Base-by-base conservation (phyloP, 306 rosid genomes). In the Sphenostylis stenocarpa region DNA sequence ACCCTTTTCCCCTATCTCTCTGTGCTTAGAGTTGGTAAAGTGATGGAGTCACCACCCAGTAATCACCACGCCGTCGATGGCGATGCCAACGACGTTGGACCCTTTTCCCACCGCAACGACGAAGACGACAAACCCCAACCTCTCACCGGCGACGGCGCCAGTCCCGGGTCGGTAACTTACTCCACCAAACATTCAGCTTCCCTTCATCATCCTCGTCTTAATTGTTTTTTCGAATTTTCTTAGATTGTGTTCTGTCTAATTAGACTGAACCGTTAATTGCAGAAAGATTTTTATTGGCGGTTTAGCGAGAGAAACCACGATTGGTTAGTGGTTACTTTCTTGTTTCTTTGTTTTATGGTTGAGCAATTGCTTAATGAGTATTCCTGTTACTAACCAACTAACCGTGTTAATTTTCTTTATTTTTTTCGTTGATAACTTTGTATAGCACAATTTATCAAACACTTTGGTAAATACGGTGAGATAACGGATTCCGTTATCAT, bases 211-310 rank as follows among this genome's bases (percentile, higher is more conserved):
- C 3, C 12, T 60, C 10, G 15, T 14, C 43, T 7, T 28, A 6
- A 2, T 58, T 1, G 4, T 3, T 1, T 2, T 73, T 15, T n/a
- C 7, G 53, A 28, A 41, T 43, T 65, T 67, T 78, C 57, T 73
- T 78, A 65, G 73, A 78, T 77, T 79, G 71, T 80, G 73, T 73
- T 52, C 63, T 82, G 6, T 29, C 43, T 60, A 17, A 60, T 70
- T 66, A 7, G 43, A 41, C 79, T 84, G 58, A 28, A 72, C 81
- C 39, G 12, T 19, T 76, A 75, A 85, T 87, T 77, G 96, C 94
- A 94, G 97, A 86, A 94, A 94, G 85, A 94, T 94, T 41, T 94
- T 94, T 60, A 90, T 94, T 69, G 98, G 97, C 47, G 98, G 98
- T 81, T 89, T 94, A 86, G 95, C 98, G 34, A 88, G 97, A 84